Percentiles rank a stretch among this genome's conserved stretches.
Conservation (phyloP, 371 early-diverging fungal species). For the Mucor lusitanicus region DNA sequence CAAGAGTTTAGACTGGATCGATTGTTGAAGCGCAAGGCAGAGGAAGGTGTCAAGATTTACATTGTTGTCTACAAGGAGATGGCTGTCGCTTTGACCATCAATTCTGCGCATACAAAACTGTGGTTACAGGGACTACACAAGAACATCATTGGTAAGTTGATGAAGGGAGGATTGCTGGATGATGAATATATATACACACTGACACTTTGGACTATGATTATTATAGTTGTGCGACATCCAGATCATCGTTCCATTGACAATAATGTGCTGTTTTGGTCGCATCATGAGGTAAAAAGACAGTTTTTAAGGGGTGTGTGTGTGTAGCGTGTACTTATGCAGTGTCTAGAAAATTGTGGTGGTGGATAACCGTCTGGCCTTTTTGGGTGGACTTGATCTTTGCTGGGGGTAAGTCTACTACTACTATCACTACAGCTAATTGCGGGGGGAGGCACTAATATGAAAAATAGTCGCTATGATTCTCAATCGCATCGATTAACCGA, state of each 20-base stretch:
- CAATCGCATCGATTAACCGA: constrained; percentile 79
- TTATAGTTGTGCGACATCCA: constrained; percentile 43
- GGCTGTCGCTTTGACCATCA: constrained; percentile 74
- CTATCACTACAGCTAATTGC: too few species aligned
- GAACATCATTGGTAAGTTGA: too few species aligned
- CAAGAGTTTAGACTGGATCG: constrained; percentile 83
- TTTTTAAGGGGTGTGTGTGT: too few species aligned
- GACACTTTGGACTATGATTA: too few species aligned
- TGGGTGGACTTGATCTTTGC: constrained; percentile 93
- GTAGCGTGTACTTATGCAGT: constrained; percentile 21
- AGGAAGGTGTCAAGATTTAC: constrained; percentile 88
- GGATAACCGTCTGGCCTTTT: constrained; percentile 82
- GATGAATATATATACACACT: too few species aligned
- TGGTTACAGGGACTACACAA: constrained; percentile 76
- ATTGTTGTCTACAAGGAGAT: constrained; percentile 92
- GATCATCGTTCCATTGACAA: constrained; percentile 51
- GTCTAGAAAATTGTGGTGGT: constrained; percentile 84
- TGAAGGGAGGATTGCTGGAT: too few species aligned
- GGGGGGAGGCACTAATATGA: background rate
- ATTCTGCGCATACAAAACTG: constrained; percentile 83
- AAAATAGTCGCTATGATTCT: constrained; percentile 79
- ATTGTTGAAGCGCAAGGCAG: constrained; percentile 80
- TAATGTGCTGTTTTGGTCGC: constrained; percentile 81
- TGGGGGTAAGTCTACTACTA: constrained; percentile 55
- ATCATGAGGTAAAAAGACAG: constrained; percentile 57